Conservation (phyloP, 345 rosid species). For the Boechera retrofracta region DNA sequence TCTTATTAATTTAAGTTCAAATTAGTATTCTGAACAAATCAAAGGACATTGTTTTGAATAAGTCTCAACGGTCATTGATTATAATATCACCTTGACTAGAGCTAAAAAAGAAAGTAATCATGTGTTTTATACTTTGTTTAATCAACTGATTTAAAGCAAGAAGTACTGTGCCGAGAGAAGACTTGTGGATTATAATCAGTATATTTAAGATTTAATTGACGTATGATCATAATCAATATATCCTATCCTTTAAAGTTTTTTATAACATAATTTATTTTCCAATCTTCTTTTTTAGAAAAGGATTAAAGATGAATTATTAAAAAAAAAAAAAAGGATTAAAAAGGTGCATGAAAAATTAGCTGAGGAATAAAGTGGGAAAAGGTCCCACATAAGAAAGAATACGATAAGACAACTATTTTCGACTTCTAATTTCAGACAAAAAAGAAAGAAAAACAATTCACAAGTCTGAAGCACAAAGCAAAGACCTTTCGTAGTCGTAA, state of each 20-base stretch:
- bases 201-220: too few species aligned
- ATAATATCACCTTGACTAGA: background rate
- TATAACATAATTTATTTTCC: background rate
- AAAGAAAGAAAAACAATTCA: background rate
- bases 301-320: background rate
- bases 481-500: constrained; percentile 35
- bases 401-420: constrained; percentile 42
- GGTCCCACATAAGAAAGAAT: constrained; percentile 34
- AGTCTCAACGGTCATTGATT: constrained; percentile 13
- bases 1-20: background rate
- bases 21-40: constrained; percentile 7
- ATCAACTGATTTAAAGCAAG: constrained; percentile 12
- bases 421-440: constrained; percentile 12
- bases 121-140: background rate
- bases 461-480: constrained; percentile 32
- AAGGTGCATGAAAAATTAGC: constrained; percentile 40
- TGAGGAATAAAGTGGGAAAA: background rate
- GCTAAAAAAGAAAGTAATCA: background rate
- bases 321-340: background rate
- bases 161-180: constrained; percentile 5
- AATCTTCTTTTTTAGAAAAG: background rate
- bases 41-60: constrained; percentile 5
- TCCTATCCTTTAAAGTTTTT: background rate
- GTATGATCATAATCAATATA: background rate
- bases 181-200: constrained; percentile 16